Evolutionary conservation across 2,329 filamentous ascomycete genomes (phyloP).

Genomic region (Colletotrichum euphorbiae): DNA sequence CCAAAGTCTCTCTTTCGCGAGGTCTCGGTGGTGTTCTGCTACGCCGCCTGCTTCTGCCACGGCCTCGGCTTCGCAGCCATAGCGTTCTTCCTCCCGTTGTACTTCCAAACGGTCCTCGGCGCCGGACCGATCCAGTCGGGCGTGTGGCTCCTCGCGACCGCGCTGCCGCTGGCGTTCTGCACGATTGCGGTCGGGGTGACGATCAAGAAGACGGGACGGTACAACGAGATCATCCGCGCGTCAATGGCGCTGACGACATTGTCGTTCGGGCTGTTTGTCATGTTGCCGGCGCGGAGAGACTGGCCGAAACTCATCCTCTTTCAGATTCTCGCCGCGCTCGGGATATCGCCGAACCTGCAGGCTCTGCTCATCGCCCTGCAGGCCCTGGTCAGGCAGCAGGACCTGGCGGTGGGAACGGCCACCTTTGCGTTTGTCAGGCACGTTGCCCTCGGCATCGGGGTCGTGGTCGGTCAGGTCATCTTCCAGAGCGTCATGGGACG

Average conservation of each 20-base stretch:
- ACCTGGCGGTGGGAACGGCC: slow-evolving; percentile 76
- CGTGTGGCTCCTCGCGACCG: slow-evolving; percentile 78
- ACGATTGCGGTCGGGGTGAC: slow-evolving; percentile 68
- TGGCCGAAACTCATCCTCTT: slow-evolving; percentile 69
- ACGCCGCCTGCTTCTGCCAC: slow-evolving; percentile 77
- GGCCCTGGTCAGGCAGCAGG: slow-evolving; percentile 68
- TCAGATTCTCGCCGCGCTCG: slow-evolving; percentile 72
- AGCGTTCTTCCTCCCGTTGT: slow-evolving; percentile 85
- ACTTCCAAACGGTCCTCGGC: slow-evolving; percentile 82
- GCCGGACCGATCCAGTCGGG: slow-evolving; percentile 77
- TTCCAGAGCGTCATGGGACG: slow-evolving; percentile 80
- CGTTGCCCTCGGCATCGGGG: slow-evolving; percentile 73
- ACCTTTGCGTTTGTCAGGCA: slow-evolving; percentile 77
- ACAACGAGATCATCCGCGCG: slow-evolving; percentile 69
- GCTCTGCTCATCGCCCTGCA: slow-evolving; percentile 76
- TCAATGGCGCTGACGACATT: slow-evolving; percentile 71
- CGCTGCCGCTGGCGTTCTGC: slow-evolving; percentile 72
- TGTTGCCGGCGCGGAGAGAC: slow-evolving; percentile 67
- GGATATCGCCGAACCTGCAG: slow-evolving; percentile 77
- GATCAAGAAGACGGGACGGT: slow-evolving; percentile 75
- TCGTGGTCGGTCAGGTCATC: slow-evolving; percentile 81
- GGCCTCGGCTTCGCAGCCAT: slow-evolving; percentile 82
- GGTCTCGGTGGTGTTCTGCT: slow-evolving; percentile 73
- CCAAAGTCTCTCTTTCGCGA: slow-evolving; percentile 77
- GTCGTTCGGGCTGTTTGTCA: slow-evolving; percentile 73